Conservation (phyloP, 176 grass and related monocot species). For the Pontederia paniculata region DNA sequence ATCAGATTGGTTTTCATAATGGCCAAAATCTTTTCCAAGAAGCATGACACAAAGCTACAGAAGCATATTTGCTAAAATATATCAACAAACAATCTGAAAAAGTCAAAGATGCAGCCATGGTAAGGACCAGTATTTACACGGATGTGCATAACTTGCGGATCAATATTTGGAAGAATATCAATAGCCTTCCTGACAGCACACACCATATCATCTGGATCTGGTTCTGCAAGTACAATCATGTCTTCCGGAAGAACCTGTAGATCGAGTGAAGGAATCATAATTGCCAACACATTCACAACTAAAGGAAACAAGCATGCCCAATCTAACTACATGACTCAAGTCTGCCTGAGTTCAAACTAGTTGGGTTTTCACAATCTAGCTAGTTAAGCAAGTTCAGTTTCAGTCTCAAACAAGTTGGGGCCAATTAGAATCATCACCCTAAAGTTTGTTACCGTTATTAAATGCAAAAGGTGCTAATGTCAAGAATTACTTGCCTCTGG, state of each 20-base stretch:
- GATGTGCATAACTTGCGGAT: slow-evolving; percentile 78
- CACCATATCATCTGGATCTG: slow-evolving; percentile 77
- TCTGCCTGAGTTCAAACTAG: too few relatives aligned
- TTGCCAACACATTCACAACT: too few relatives aligned
- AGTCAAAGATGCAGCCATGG: background rate
- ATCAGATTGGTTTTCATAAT: background rate
- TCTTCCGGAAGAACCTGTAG: slow-evolving; percentile 92
- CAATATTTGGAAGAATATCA: slow-evolving; percentile 64
- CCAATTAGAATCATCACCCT: too few relatives aligned
- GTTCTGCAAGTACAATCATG: slow-evolving; percentile 92
- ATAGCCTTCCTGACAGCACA: slow-evolving; percentile 69
- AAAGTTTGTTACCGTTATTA: too few relatives aligned
- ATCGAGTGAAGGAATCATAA: slow-evolving; percentile 1
- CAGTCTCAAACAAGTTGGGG: too few relatives aligned
- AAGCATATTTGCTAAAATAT: too few relatives aligned
- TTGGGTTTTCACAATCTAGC: too few relatives aligned
- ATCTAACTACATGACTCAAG: too few relatives aligned
- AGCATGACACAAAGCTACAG: too few relatives aligned
- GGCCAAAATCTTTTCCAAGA: background rate
- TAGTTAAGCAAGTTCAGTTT: too few relatives aligned
- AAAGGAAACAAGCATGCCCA: background rate
- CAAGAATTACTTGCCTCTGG: slow-evolving; percentile 43
- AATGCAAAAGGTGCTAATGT: slow-evolving; percentile 12
- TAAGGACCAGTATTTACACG: slow-evolving; percentile 31
- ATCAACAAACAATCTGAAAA: background rate